phyloP scores from a whole-genome alignment of 2,329 filamentous ascomycete species.

The Fusarium zealandicum region DNA sequence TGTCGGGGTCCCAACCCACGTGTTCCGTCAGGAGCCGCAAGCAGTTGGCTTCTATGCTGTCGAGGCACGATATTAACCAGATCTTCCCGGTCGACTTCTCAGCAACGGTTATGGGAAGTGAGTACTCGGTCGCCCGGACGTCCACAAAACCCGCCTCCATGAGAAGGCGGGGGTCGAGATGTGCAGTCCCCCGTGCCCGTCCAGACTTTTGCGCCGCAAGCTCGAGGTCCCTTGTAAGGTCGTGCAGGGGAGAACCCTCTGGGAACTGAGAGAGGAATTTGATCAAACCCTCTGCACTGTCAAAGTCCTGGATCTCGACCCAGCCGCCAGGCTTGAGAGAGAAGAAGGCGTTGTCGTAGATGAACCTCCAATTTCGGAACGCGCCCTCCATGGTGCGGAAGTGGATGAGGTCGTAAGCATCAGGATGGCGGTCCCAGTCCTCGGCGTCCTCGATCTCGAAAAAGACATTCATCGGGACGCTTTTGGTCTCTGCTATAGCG shows the following conservation, averaged over 20 bases:
- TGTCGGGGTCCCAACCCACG: conserved; percentile 59
- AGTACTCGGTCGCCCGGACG: conserved; percentile 55
- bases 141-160: conserved; percentile 60
- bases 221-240: conserved; percentile 51
- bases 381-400: conserved; percentile 63
- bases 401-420: conserved; percentile 65
- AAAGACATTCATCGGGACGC: conserved; percentile 64
- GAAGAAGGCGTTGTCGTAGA: conserved; percentile 60
- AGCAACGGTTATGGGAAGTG: conserved; percentile 56
- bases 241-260: conserved; percentile 53
- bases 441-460: conserved; percentile 68
- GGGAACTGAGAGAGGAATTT: conserved; percentile 50
- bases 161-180: conserved; percentile 55
- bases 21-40: conserved; percentile 61
- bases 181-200: conserved; percentile 52
- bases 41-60: conserved; percentile 57
- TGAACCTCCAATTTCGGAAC: conserved; percentile 62
- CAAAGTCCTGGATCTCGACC: conserved; percentile 64
- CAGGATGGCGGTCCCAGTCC: conserved; percentile 62
- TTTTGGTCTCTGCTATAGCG: conserved; percentile 62
- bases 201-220: conserved; percentile 55
- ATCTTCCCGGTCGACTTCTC: conserved; percentile 58
- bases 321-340: conserved; percentile 65
- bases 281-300: conserved; percentile 50
- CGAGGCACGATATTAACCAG: conserved; percentile 60